Percentiles rank a stretch among this genome's conserved stretches.
Evolutionary conservation across 805 yeast genomes (phyloP).

Genomic region (Yarrowia sp.): DNA sequence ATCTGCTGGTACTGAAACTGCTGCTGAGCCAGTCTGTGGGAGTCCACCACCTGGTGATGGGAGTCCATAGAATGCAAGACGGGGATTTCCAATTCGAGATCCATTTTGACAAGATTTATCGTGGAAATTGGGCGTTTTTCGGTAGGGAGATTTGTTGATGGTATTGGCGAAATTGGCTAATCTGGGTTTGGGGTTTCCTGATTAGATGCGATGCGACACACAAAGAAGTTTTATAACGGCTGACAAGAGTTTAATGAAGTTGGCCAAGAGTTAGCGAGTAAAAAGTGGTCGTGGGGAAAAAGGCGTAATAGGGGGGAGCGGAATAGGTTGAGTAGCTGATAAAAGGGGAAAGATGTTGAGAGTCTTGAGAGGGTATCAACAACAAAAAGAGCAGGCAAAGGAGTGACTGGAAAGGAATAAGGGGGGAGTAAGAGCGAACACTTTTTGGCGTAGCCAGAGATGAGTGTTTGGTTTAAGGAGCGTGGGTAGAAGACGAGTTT

Average conservation of each 20-base stretch:
- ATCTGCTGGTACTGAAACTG: slow-evolving; percentile 25
- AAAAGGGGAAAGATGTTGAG: background rate
- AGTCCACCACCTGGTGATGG: slow-evolving; percentile 15
- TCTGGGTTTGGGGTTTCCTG: slow-evolving; percentile 21
- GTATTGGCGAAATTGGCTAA: slow-evolving; percentile 9
- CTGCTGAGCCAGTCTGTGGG: slow-evolving; percentile 22
- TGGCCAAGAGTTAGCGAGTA: background rate
- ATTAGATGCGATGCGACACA: slow-evolving; percentile 25
- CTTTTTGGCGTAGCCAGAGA: background rate
- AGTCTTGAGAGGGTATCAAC: slow-evolving; percentile 10
- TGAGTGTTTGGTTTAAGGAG: background rate
- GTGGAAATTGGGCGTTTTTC: background rate
- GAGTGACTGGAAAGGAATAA: slow-evolving; percentile 21
- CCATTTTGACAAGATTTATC: background rate
- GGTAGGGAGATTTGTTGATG: background rate
- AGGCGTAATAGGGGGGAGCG: background rate
- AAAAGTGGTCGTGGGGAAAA: background rate
- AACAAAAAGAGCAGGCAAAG: slow-evolving; percentile 5
- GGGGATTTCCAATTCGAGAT: slow-evolving; percentile 18
- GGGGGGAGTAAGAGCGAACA: background rate
- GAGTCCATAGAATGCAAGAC: slow-evolving; percentile 22
- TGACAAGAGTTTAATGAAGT: slow-evolving; percentile 5
- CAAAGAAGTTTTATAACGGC: slow-evolving; percentile 19
- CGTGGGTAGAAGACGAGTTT: background rate
- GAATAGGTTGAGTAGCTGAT: background rate